A percentile compares a stretch with the other conserved stretches of the same genome.
These are phyloP conservation scores for Penicillium corylophilum DNA, from an alignment of 2,329 filamentous ascomycete genomes.

Conservation along the genomic window DNA sequence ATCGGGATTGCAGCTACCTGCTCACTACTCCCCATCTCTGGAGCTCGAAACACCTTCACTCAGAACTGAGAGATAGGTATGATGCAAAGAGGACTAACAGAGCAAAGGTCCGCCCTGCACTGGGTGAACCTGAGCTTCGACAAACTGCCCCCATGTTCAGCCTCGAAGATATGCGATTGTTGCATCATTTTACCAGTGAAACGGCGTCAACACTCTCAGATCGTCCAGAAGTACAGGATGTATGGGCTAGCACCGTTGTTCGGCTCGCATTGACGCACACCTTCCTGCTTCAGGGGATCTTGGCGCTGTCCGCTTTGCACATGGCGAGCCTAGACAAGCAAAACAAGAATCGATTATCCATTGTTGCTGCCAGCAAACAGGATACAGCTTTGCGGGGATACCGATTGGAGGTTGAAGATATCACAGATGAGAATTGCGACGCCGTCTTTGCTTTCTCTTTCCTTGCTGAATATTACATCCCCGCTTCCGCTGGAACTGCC, in stretches of 20 bases:
- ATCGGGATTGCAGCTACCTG: too few relatives aligned
- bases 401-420: neutral
- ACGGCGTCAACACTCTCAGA: neutral
- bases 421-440: neutral
- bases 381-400: neutral
- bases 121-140: too few relatives aligned
- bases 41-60: neutral
- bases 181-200: too few relatives aligned
- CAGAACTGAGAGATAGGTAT: neutral
- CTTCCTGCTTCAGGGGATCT: neutral
- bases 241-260: neutral
- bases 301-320: neutral
- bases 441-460: slow-evolving; percentile 1
- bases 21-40: neutral
- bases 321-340: neutral
- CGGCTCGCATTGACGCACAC: neutral
- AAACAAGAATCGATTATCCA: neutral
- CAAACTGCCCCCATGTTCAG: too few relatives aligned
- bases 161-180: too few relatives aligned
- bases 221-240: neutral
- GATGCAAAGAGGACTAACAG: neutral
- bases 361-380: neutral
- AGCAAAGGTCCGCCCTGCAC: neutral
- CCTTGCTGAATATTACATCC: slow-evolving; percentile 3
- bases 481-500: slow-evolving; percentile 1